A percentile compares a stretch with the other conserved stretches of the same genome.
These are phyloP conservation scores for Saccharomycopsis selenospora DNA, from an alignment of 805 yeast genomes.

Conservation along the genomic window DNA sequence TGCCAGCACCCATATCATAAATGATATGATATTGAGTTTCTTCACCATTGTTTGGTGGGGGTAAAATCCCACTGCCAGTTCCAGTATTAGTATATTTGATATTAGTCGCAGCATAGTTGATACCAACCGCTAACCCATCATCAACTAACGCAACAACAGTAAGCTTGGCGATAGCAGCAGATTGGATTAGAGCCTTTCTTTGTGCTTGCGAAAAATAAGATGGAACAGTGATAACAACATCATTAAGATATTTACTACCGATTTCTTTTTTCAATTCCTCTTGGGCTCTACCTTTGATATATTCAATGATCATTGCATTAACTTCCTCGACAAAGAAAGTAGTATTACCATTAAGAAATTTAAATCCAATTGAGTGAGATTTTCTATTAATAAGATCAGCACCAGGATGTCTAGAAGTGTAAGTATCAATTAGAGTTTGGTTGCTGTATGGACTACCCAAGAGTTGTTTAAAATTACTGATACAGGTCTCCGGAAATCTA, in stretches of 20 bases:
- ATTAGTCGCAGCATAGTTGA: constrained; percentile 59
- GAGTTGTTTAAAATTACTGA: constrained; percentile 60
- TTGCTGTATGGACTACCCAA: constrained; percentile 52
- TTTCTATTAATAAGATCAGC: constrained; percentile 37
- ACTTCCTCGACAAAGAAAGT: constrained; percentile 61
- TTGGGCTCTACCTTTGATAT: constrained; percentile 59
- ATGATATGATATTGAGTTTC: constrained; percentile 58
- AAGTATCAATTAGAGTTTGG: constrained; percentile 41
- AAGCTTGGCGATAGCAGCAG: constrained; percentile 63
- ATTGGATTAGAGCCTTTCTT: constrained; percentile 64
- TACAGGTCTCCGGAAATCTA: constrained; percentile 64
- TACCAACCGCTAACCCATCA: constrained; percentile 89
- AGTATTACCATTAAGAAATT: constrained; percentile 34
- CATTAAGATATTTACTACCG: constrained; percentile 47
- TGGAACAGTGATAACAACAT: constrained; percentile 73
- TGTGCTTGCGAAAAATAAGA: constrained; percentile 57
- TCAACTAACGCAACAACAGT: constrained; percentile 58
- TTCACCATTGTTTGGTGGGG: constrained; percentile 20
- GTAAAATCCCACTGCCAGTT: too few relatives aligned
- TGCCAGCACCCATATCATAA: constrained; percentile 90
- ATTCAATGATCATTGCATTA: constrained; percentile 72
- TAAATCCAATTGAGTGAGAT: constrained; percentile 52
- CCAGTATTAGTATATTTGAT: constrained; percentile 37
- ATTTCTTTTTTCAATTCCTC: constrained; percentile 47
- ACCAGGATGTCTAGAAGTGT: constrained; percentile 54